Conservation (phyloP, 495 filamentous ascomycete species). For the Neurospora pannonica region DNA sequence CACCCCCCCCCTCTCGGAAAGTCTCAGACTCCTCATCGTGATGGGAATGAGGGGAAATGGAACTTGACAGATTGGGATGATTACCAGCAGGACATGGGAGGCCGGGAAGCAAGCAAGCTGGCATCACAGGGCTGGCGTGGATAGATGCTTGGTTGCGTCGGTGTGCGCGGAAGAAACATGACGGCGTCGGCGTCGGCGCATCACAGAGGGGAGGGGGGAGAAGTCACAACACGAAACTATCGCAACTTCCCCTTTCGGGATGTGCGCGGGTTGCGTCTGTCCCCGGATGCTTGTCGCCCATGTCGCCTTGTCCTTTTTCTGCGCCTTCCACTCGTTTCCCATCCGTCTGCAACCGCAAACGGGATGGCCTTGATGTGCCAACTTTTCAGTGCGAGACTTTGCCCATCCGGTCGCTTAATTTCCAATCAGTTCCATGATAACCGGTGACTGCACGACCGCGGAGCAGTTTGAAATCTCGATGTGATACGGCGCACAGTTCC, state of each 20-base stretch:
- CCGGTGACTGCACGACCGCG: background rate
- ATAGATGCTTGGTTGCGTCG: background rate
- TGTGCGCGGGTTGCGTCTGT: background rate
- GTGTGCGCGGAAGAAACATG: background rate
- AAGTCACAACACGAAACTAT: background rate
- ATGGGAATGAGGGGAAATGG: background rate
- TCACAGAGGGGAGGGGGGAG: background rate
- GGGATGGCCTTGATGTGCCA: background rate
- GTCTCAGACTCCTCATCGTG: background rate
- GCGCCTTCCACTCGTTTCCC: background rate
- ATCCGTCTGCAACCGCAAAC: background rate
- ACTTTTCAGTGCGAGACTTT: background rate
- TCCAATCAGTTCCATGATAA: background rate
- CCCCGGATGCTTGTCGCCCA: background rate
- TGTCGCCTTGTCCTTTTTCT: background rate
- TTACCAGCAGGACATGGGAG: background rate
- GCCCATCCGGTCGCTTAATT: background rate
- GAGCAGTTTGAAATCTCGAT: background rate
- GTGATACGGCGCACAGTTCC: background rate
- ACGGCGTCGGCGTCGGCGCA: background rate
- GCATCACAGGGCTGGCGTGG: background rate
- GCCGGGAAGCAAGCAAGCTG: background rate
- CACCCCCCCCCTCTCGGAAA: background rate
- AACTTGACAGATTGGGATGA: background rate
- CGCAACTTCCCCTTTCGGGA: constrained; percentile 4